Conservation (phyloP, 1,284 basidiomycete species). For the Pholiota adiposa region DNA sequence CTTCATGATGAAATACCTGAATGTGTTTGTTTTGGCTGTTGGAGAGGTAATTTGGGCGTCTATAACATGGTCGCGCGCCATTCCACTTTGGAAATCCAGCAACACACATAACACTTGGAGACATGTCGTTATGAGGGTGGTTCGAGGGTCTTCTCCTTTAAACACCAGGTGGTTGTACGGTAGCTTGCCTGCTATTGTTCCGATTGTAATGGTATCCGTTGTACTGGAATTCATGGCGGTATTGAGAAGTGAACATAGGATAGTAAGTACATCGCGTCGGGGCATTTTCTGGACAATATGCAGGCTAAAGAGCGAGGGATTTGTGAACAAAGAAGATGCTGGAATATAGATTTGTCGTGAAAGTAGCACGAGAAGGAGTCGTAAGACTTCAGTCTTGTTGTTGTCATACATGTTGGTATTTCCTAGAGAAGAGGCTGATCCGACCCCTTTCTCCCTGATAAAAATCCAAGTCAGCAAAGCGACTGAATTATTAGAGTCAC, state of each 20-base stretch:
- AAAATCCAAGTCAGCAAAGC: constrained; percentile 2
- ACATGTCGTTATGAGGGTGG: constrained; percentile 71
- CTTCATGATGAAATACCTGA: constrained; percentile 89
- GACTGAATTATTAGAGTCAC: background rate
- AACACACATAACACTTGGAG: constrained; percentile 79
- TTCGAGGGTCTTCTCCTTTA: constrained; percentile 80
- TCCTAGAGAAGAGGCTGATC: constrained; percentile 72
- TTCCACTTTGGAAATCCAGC: constrained; percentile 82
- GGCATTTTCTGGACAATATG: constrained; percentile 79
- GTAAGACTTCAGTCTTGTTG: constrained; percentile 87
- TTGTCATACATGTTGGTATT: constrained; percentile 73
- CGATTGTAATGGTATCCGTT: constrained; percentile 53
- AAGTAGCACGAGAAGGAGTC: constrained; percentile 82
- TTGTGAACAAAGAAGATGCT: constrained; percentile 69
- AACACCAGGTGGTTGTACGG: constrained; percentile 92
- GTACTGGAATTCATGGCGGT: constrained; percentile 77
- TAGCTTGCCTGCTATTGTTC: constrained; percentile 67
- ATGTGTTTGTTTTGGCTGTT: constrained; percentile 80
- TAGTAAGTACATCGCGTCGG: constrained; percentile 81
- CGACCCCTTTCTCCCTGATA: constrained; percentile 92
- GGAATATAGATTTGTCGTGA: constrained; percentile 88
- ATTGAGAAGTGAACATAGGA: constrained; percentile 91
- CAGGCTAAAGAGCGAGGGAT: constrained; percentile 75
- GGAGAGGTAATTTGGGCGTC: constrained; percentile 55
- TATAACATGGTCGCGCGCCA: constrained; percentile 56